These are phyloP conservation scores for Erythrophleum ivorense DNA, from an alignment of 331 rosid genomes.

Conservation along the genomic window DNA sequence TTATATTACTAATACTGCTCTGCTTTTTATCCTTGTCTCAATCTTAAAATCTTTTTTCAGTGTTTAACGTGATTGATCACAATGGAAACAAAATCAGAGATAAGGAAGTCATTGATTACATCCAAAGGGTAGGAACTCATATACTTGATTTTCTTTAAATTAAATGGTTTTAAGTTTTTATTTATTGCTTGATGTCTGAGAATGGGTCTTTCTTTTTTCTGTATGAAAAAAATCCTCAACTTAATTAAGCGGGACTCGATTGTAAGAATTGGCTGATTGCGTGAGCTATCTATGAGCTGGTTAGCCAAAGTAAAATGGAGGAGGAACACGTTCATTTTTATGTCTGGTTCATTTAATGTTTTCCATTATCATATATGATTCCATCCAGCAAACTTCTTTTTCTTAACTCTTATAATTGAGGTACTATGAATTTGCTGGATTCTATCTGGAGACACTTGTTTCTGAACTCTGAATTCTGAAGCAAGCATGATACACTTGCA, in stretches of 20 bases:
- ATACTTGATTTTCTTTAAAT: neutral
- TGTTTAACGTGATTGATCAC: constrained; percentile 75
- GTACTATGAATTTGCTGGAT: neutral
- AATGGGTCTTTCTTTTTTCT: constrained; percentile 3
- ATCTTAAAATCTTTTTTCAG: constrained; percentile 53
- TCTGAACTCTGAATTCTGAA: constrained; percentile 16
- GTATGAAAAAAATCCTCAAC: neutral
- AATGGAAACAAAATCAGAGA: constrained; percentile 90
- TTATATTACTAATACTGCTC: neutral
- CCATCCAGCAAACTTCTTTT: neutral
- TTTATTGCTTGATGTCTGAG: constrained; percentile 30
- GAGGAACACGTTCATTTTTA: constrained; percentile 16
- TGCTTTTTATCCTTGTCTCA: constrained; percentile 27
- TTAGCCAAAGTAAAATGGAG: constrained; percentile 14
- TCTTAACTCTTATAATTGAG: neutral
- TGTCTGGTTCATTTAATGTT: constrained; percentile 14
- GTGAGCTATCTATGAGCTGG: constrained; percentile 25
- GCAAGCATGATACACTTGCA: neutral
- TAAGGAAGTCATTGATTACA: constrained; percentile 74
- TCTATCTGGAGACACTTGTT: neutral
- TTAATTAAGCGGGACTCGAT: constrained; percentile 19
- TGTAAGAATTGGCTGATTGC: constrained; percentile 15
- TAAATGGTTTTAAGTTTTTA: constrained; percentile 22
- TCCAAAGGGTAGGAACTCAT: constrained; percentile 71
- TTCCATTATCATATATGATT: neutral